Evolutionary conservation across 345 rosid species (phyloP), one percentile per base, ranked within the genome.

Genomic region (Eucalyptus viminalis): DNA sequence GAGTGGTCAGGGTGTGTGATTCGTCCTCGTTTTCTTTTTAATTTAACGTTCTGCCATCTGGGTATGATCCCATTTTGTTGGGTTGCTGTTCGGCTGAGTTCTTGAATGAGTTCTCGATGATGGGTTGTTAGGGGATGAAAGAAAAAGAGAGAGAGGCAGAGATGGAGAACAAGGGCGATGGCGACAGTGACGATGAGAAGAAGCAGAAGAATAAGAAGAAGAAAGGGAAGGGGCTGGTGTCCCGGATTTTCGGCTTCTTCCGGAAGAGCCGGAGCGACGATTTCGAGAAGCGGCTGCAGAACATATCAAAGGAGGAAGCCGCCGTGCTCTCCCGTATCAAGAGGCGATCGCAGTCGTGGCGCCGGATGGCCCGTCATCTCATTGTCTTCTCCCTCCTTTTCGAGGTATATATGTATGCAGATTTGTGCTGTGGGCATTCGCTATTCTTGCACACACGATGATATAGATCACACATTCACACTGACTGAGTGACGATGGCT

Each of bases 231-330:
- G 98, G 99, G 43, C 29, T 97, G 54, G 83, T 98, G 47, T 94
- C 97, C 50, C 95, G 99, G 67, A 81, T 98, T 37, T 97, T 98
- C 34, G 94, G 93, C 19, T 87, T 97, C 56, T 97, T 96, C 89
- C 92, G 95, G 56, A 60, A 24, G 31, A 87, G 88, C 25, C 92
- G 92, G 47, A 92, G 96, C 10, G 97, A 96, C 72, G 97, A 98
- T 94, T 95, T 98, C 87, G 97, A 95, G 98, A 98, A 96, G 98
- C 92, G 98, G 67, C 94, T 98, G 91, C 92, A 95, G 86, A 89
- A 93, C 91, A 96, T 98, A 80, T 94, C 97, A 49, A 98, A 90
- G 93, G 99, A 98, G 92, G 99, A 98, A 93, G 96, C 98, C 21
- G 76, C 91, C 16, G 93, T 98, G 90, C 90, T 95, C 50, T 89